Evolutionary conservation across 495 filamentous ascomycete genomes (phyloP).

Genomic region (Podospora pseudopauciseta): DNA sequence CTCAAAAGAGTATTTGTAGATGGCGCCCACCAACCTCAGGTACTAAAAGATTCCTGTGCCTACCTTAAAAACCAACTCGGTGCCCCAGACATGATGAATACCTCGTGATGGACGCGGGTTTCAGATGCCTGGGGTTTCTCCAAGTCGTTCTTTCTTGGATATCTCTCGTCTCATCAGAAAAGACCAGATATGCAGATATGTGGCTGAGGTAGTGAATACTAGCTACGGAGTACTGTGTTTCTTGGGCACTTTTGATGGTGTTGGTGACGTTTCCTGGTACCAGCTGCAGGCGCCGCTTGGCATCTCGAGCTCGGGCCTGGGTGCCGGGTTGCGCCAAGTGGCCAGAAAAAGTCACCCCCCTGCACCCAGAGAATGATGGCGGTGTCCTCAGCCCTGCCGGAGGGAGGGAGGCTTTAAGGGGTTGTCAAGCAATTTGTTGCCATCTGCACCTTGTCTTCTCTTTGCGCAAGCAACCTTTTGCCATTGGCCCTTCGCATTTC

Average conservation of each 20-base stretch:
- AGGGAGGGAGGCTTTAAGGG: slow-evolving; percentile 20
- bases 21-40: too few relatives aligned
- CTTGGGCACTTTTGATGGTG: too few relatives aligned
- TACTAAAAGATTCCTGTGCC: too few relatives aligned
- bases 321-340: slow-evolving; percentile 28
- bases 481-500: slow-evolving; percentile 9
- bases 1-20: not conserved
- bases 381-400: slow-evolving; percentile 19
- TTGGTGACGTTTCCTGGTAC: not conserved
- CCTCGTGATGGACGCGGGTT: too few relatives aligned
- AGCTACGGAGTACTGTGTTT: too few relatives aligned
- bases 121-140: too few relatives aligned
- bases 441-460: not conserved
- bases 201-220: too few relatives aligned
- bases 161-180: too few relatives aligned
- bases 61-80: too few relatives aligned
- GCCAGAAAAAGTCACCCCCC: slow-evolving; percentile 25
- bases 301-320: not conserved
- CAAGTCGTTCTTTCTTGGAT: too few relatives aligned
- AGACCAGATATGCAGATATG: too few relatives aligned
- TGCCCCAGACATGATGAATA: too few relatives aligned
- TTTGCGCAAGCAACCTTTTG: not conserved
- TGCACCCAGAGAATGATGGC: slow-evolving; percentile 12
- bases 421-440: slow-evolving; percentile 17
- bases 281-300: not conserved